These are phyloP conservation scores for Chlamydomonas reinhardtii DNA, from an alignment of 163 green algal genomes.

Conservation along the genomic window DNA sequence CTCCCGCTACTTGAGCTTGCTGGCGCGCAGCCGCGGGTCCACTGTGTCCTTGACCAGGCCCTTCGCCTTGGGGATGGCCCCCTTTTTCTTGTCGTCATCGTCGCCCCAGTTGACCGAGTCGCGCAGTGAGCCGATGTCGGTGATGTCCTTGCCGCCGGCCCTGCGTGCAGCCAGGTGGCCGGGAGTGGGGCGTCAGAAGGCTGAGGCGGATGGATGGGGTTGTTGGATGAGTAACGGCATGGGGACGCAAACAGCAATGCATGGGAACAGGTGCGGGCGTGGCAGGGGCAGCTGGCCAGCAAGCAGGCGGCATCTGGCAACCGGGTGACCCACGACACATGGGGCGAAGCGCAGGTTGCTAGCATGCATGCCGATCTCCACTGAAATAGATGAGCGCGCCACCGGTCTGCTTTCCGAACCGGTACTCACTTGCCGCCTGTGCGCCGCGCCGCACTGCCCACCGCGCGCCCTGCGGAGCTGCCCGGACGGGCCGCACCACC, in stretches of 20 bases:
- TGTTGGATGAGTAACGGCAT: not conserved
- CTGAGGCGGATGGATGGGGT: not conserved
- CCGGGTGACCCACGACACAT: no score
- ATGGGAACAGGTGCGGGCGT: no score
- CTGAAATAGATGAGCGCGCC: no score
- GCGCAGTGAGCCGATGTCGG: constrained; percentile 62
- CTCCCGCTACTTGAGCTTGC: constrained; percentile 9
- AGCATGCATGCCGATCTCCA: no score
- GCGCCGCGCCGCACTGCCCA: constrained; percentile 31
- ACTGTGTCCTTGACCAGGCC: constrained; percentile 68
- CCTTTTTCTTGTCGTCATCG: constrained; percentile 54
- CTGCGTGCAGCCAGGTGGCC: not conserved
- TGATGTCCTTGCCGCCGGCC: constrained; percentile 47
- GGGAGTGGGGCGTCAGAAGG: not conserved
- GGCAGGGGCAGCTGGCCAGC: no score
- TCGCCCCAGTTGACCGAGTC: constrained; percentile 54
- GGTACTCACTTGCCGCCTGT: constrained; percentile 20
- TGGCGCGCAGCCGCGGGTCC: constrained; percentile 55
- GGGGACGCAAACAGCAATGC: not conserved
- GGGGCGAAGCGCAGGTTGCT: no score
- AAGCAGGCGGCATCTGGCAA: no score
- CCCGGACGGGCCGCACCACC: not conserved
- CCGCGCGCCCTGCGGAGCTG: constrained; percentile 1
- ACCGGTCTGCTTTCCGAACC: not conserved
- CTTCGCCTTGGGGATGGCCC: constrained; percentile 55